Conservation (phyloP, 169 alveolate species). For the Cryptosporidium sp. region DNA sequence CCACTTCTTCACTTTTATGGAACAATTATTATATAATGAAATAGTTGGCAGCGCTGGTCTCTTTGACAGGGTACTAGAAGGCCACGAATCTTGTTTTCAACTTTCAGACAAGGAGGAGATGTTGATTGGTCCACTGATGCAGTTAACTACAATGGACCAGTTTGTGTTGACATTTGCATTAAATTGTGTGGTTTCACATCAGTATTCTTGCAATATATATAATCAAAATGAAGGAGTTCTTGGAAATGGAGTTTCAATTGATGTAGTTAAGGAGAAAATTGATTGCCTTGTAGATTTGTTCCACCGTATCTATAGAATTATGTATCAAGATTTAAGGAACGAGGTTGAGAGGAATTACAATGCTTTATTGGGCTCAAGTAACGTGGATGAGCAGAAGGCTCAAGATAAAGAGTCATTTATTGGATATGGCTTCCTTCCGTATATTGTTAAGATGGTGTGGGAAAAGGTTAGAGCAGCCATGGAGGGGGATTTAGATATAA, state of each 20-base stretch:
- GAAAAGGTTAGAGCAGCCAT: constrained; percentile 28
- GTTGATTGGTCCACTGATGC: constrained; percentile 35
- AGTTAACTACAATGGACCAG: constrained; percentile 55
- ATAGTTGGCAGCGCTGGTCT: constrained; percentile 11
- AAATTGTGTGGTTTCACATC: constrained; percentile 41
- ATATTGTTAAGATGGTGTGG: constrained; percentile 57
- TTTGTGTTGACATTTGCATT: constrained; percentile 58
- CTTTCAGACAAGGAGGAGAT: constrained; percentile 25
- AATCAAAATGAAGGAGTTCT: constrained; percentile 27
- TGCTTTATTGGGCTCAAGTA: neutral
- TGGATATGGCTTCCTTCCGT: constrained; percentile 28
- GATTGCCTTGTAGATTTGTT: constrained; percentile 4
- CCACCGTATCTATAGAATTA: constrained; percentile 61
- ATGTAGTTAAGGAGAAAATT: constrained; percentile 3
- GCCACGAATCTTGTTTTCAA: constrained; percentile 28
- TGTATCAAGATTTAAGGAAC: constrained; percentile 65
- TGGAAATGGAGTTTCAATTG: constrained; percentile 48
- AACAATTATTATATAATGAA: constrained; percentile 52
- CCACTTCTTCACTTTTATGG: constrained; percentile 55
- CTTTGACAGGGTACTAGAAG: constrained; percentile 18
- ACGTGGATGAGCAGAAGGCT: neutral
- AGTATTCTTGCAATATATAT: neutral
- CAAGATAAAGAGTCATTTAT: neutral
- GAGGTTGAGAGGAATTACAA: constrained; percentile 13
- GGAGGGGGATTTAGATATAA: constrained; percentile 36